These are phyloP conservation scores for Lepidium aucheri DNA, from an alignment of 345 rosid genomes.

Conservation along the genomic window DNA sequence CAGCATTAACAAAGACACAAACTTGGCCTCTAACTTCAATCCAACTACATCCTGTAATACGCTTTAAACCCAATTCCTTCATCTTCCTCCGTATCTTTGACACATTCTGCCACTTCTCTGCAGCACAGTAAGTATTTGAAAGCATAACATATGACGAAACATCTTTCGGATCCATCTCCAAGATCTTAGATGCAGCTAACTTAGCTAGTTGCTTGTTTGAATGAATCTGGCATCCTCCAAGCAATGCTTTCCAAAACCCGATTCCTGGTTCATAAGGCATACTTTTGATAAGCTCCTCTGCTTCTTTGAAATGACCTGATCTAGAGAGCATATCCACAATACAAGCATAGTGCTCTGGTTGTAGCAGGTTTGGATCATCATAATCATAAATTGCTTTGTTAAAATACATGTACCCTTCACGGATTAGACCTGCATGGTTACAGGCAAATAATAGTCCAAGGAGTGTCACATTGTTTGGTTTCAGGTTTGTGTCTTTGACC, in stretches of 20 bases:
- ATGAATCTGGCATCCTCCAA: constrained; percentile 77
- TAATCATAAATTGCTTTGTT: constrained; percentile 26
- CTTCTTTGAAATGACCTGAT: constrained; percentile 53
- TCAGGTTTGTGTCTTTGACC: constrained; percentile 28
- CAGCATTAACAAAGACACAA: constrained; percentile 49
- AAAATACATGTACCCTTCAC: constrained; percentile 55
- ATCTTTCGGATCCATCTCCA: constrained; percentile 60
- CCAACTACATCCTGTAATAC: constrained; percentile 79
- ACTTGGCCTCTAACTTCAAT: constrained; percentile 45
- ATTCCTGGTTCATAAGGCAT: constrained; percentile 68
- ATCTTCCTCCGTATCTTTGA: constrained; percentile 47
- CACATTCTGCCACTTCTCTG: constrained; percentile 55
- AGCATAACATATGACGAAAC: constrained; percentile 78
- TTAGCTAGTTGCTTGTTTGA: constrained; percentile 45
- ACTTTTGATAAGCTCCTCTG: constrained; percentile 37
- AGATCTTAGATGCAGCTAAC: constrained; percentile 45
- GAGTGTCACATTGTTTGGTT: constrained; percentile 54
- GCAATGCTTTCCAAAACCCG: constrained; percentile 87
- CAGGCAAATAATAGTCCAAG: constrained; percentile 74
- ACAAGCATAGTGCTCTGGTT: constrained; percentile 67
- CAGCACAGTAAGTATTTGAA: constrained; percentile 66
- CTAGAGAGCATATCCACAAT: constrained; percentile 78
- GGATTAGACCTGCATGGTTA: constrained; percentile 68
- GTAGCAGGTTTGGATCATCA: constrained; percentile 33
- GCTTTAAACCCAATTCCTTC: constrained; percentile 47